phyloP scores from a whole-genome alignment of 208 protist genomes.

The Acanthamoeba triangularis region DNA sequence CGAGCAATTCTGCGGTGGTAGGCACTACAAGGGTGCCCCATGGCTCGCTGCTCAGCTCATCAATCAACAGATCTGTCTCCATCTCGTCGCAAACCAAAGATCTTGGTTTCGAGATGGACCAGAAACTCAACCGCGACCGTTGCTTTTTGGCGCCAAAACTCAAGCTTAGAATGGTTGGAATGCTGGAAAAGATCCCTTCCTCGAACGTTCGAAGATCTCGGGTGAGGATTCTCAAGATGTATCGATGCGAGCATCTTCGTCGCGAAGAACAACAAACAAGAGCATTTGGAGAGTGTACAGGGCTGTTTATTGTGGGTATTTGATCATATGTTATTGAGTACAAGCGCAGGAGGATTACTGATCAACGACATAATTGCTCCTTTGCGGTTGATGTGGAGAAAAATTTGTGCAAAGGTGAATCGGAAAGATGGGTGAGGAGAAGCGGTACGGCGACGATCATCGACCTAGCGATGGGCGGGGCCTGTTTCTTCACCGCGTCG shows the following conservation, averaged over 20 bases:
- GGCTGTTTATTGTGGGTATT: background rate
- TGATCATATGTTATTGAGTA: background rate
- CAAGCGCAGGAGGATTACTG: background rate
- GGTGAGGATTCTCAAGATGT: too few relatives aligned
- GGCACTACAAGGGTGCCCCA: slow-evolving; percentile 1
- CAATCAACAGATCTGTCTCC: background rate
- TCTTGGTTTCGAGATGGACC: too few relatives aligned
- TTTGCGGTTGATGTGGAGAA: background rate
- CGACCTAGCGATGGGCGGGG: background rate
- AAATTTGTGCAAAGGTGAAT: background rate
- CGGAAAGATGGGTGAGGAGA: background rate
- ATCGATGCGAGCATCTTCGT: too few relatives aligned
- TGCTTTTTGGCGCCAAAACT: too few relatives aligned
- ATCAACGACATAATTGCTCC: background rate
- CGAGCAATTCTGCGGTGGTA: background rate
- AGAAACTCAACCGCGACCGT: too few relatives aligned
- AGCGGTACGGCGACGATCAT: background rate
- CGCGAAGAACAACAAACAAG: too few relatives aligned
- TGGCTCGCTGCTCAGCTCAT: slow-evolving; percentile 6
- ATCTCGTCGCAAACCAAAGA: background rate
- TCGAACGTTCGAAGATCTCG: too few relatives aligned
- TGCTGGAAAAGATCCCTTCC: too few relatives aligned
- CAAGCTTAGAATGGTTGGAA: too few relatives aligned
- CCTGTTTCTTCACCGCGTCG: background rate
- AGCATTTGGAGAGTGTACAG: too few relatives aligned